Conservation (phyloP, 2,329 filamentous ascomycete species). For the Pochonia chlamydosporia region DNA sequence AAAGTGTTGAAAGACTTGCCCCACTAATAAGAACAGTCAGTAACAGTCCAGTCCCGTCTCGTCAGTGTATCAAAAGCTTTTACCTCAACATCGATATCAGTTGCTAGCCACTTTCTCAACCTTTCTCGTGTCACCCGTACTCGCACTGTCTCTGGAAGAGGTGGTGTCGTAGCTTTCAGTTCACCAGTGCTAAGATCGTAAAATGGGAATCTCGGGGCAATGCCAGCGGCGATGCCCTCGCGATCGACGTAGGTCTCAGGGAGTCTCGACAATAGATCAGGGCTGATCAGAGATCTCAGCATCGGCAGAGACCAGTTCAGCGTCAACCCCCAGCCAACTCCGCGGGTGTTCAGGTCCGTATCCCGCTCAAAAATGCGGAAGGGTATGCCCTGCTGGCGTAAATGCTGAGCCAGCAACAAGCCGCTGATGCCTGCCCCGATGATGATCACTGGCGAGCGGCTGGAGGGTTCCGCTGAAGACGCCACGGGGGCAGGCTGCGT, state of each 20-base stretch:
- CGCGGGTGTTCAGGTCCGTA: slow-evolving; percentile 37
- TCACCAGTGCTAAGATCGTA: slow-evolving; percentile 48
- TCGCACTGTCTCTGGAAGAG: slow-evolving; percentile 36
- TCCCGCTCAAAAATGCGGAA: slow-evolving; percentile 51
- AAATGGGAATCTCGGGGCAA: slow-evolving; percentile 45
- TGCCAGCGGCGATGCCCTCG: slow-evolving; percentile 39
- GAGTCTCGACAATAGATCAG: slow-evolving; percentile 36
- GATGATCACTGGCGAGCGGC: slow-evolving; percentile 23
- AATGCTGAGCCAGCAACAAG: slow-evolving; percentile 28
- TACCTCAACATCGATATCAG: slow-evolving; percentile 41
- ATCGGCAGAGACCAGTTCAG: slow-evolving; percentile 55
- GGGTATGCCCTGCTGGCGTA: slow-evolving; percentile 25
- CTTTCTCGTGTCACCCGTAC: slow-evolving; percentile 42
- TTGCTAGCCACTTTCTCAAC: slow-evolving; percentile 38
- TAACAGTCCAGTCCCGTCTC: background rate
- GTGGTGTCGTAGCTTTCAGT: slow-evolving; percentile 32
- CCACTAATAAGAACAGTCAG: slow-evolving; percentile 26
- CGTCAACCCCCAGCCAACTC: slow-evolving; percentile 56
- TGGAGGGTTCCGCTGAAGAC: background rate
- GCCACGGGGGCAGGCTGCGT: background rate
- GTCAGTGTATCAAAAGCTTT: background rate
- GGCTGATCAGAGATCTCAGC: slow-evolving; percentile 45
- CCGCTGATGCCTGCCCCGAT: slow-evolving; percentile 32
- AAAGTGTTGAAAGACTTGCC: slow-evolving; percentile 23
- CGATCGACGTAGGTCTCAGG: slow-evolving; percentile 48